Evolutionary conservation across 495 filamentous ascomycete species (phyloP).

Genomic region (Hamigera avellanea): DNA sequence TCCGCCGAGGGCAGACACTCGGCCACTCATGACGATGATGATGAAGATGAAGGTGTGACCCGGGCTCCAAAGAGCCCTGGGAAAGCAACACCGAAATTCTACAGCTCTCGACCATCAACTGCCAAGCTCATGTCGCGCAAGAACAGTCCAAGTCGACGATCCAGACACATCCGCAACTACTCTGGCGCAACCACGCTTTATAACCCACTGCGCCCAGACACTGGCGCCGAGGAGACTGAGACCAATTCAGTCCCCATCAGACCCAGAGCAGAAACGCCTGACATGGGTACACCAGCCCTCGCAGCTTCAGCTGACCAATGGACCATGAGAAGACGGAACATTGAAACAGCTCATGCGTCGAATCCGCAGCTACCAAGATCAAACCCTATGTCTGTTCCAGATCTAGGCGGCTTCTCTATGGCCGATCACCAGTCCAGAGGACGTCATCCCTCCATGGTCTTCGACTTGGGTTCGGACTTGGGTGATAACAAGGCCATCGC

Average conservation of each 20-base stretch:
- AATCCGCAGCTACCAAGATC: conserved; percentile 43
- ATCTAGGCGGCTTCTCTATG: conserved; percentile 31
- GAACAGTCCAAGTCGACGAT: conserved; percentile 25
- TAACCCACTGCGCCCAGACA: conserved; percentile 29
- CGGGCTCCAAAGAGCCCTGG: conserved; percentile 6
- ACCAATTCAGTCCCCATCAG: conserved; percentile 18
- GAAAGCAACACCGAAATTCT: conserved; percentile 28
- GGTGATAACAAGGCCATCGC: conserved; percentile 55
- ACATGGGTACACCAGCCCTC: conserved; percentile 6
- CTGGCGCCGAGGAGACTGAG: conserved; percentile 36
- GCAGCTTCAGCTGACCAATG: conserved; percentile 17
- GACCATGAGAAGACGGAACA: conserved; percentile 15
- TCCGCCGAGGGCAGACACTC: conserved; percentile 17
- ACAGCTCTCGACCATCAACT: conserved; percentile 35
- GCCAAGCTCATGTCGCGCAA: conserved; percentile 26
- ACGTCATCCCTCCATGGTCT: conserved; percentile 45
- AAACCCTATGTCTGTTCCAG: conserved; percentile 40
- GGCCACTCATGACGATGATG: conserved; percentile 8
- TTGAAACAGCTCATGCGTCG: conserved; percentile 11
- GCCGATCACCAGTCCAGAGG: conserved; percentile 19
- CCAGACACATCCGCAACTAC: conserved; percentile 40
- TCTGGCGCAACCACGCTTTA: conserved; percentile 75
- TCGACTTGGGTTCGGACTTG: conserved; percentile 61
- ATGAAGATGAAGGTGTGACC: conserved; percentile 1
- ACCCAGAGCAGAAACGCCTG: conserved; percentile 13